Evolutionary conservation across 768 basidiomycete species (phyloP), one percentile per base, ranked within the genome.

Genomic region (Collybia sp.): DNA sequence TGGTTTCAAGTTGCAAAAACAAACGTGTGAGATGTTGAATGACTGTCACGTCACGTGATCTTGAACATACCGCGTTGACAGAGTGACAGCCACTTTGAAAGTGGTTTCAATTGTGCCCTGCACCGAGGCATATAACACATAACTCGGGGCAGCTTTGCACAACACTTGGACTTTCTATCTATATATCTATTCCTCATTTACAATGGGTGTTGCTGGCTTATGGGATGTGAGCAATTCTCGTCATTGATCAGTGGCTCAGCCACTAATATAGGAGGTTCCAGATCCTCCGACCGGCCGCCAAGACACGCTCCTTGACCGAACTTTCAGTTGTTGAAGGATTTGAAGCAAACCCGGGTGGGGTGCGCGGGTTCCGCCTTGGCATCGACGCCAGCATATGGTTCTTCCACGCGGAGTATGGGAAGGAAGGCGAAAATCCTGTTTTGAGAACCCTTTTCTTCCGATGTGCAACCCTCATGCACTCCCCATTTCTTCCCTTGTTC

Each of bases 381-480:
- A 90, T 94, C 40, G 93, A 95, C 57, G 89, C 89, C 13, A 84
- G 83, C 34, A 87, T 89, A 45, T 88, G 85, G 86, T 86, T 88
- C 58, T 87, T 84, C 50, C 89, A 92, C 51, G 83, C 82, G 3
- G 76, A 83, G 17, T 79, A 86, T 52, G 83, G 85, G 11, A 70
- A 66, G 45, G 85, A 87, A 54, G 92, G 91, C 11, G 88, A 93
- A 61, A 93, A 93, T 48, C 92, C 92, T 6, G 87, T 90, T 45
- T 71, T 93, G 8, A 72, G 91, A 19, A 93, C 88, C 0, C 70
- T 64, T 63, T 90, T 93, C 70, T 94, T 92, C 63, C 85, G 88
- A 38, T 91, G 90, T 61, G 81, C 84, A 33, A 80, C 79, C 17
- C 76, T 96, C 2, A 79, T 89, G 62, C 77, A 75, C 45, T 75